Evolutionary conservation across 2,329 filamentous ascomycete species (phyloP), one percentile per base, ranked within the genome.

Genomic region (Colletotrichum chlorophyti): DNA sequence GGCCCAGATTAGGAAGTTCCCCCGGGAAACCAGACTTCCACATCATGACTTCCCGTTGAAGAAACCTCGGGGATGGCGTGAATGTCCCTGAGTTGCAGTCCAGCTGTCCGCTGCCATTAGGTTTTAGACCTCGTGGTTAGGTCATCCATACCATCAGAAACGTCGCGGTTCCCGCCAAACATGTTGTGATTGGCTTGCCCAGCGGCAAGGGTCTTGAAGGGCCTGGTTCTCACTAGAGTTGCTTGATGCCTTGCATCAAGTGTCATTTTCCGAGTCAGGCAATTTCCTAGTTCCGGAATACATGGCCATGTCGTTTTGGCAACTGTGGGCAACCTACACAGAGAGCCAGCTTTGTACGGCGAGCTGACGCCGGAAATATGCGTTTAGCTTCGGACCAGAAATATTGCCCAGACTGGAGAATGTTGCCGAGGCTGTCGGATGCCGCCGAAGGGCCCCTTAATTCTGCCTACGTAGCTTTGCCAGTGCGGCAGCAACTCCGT

Each of bases 401-500:
- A 23, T 23, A 23, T 54, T n/a, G 23, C 11, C 55, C 54, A 48
- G 41, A 31, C 7, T 31, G 27, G n/a, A 19, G 6, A n/a, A 11
- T 9, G 21, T 54, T 17, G n/a, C 24, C 21, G 19, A 35, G 19
- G 54, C 42, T 29, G 27, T 24, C 6, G 14, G 14, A 8, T 31
- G 14, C 24, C 14, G 11, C 14, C 8, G 3, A 35, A 19, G n/a
- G 35, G 15, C 26, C 6, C 15, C 31, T 65, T 58, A 72, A 23
- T 74, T 74, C 24, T 74, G 74, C 52, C 86, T 75, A 53, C 85
- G 76, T 21, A 89, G 70, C 63, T 75, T 86, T 7, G 85, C 85
- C 60, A 89, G 67, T 14, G 86, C 86, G 27, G 83, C 84, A 41
- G 85, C 84, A 42, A 89, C 73, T 2, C 86, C 85, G 41, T 79